These are phyloP conservation scores for Wallacemonas sp. DNA, from an alignment of 208 protist genomes.

Conservation along the genomic window DNA sequence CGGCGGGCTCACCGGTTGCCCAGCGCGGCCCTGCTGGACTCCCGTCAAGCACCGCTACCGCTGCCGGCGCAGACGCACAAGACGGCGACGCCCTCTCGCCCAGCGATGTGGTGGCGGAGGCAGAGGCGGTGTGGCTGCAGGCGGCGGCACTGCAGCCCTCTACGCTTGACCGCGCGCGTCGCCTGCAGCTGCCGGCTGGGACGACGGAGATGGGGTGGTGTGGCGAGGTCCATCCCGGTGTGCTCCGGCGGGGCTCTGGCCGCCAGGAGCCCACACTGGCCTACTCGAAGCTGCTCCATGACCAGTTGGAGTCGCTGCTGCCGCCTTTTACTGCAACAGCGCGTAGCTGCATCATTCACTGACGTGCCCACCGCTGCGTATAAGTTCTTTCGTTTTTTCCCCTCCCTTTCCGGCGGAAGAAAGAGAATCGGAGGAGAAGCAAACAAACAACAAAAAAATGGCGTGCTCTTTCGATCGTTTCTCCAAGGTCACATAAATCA, in stretches of 20 bases:
- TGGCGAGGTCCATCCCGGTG: conserved; percentile 23
- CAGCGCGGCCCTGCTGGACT: not conserved
- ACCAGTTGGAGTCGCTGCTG: conserved; percentile 54
- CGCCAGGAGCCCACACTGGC: conserved; percentile 47
- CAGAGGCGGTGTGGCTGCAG: conserved; percentile 10
- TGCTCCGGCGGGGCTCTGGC: not conserved
- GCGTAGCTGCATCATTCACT: conserved; percentile 58
- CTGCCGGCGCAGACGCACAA: not conserved
- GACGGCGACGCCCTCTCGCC: not conserved
- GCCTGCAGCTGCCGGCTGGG: conserved; percentile 14
- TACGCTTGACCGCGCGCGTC: not conserved
- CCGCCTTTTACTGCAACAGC: conserved; percentile 66
- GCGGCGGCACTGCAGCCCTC: conserved; percentile 1
- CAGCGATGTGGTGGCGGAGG: conserved; percentile 3
- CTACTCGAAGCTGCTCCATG: conserved; percentile 54
- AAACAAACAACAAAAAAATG: too few species aligned
- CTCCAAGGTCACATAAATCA: not conserved
- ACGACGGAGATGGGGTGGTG: conserved; percentile 43
- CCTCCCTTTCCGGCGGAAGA: not conserved
- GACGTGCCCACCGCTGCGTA: not conserved
- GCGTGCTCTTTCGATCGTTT: too few species aligned
- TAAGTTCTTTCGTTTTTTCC: not conserved
- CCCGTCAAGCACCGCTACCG: not conserved
- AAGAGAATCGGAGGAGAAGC: not conserved
- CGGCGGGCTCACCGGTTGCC: not conserved